A percentile compares a stretch with the other conserved stretches of the same genome.
Conservation (phyloP, 345 rosid species). For the Microcos paniculata region DNA sequence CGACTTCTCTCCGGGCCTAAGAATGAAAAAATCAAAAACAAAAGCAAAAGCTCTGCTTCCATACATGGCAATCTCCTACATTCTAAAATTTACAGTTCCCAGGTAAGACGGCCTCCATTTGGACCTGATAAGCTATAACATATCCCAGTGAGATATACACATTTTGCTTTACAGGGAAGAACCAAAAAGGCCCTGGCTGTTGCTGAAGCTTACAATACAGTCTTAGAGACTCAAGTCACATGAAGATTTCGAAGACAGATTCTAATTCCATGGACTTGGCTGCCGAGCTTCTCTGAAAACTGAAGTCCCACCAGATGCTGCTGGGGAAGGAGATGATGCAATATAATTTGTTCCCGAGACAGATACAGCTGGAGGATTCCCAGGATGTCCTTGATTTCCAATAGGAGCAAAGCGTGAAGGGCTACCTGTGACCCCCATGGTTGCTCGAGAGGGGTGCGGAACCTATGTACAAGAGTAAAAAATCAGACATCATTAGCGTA, state of each 20-base stretch:
- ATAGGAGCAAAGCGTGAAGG: constrained; percentile 76
- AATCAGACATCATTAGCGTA: constrained; percentile 5
- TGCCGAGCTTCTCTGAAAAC: constrained; percentile 70
- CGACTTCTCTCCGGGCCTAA: background rate
- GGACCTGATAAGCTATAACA: background rate
- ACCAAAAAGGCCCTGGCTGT: background rate
- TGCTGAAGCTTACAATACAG: background rate
- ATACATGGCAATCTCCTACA: background rate
- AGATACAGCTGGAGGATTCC: constrained; percentile 53
- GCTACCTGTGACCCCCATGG: constrained; percentile 47
- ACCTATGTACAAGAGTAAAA: constrained; percentile 37
- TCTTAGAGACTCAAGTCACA: background rate
- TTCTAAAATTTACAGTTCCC: background rate
- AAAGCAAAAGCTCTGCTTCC: background rate
- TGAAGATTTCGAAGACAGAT: background rate
- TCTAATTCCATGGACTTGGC: constrained; percentile 83
- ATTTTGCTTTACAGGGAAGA: background rate
- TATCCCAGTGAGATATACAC: too few species aligned
- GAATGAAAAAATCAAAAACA: background rate
- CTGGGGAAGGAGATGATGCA: constrained; percentile 91
- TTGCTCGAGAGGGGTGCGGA: constrained; percentile 54
- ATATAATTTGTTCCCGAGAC: constrained; percentile 78
- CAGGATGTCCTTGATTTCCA: constrained; percentile 44
- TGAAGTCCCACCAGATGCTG: constrained; percentile 89
- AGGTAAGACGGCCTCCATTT: background rate